Conservation (phyloP, 2,329 filamentous ascomycete genomes). For the Ophiocordyceps camponoti-rufipedis region DNA sequence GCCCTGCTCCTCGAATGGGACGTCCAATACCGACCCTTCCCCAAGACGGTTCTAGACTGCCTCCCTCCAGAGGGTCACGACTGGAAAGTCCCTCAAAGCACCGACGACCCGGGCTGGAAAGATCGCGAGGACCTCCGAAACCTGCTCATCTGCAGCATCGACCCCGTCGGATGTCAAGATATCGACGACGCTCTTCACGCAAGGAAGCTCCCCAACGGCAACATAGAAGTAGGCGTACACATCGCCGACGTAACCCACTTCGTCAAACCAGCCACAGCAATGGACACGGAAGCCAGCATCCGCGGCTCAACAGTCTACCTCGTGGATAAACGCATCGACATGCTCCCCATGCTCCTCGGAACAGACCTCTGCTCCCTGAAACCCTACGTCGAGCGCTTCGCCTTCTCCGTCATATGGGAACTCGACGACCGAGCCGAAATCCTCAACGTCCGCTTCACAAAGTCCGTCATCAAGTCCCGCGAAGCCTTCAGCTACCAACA, state of each 20-base stretch:
- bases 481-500: conserved; percentile 98
- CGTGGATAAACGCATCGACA: conserved; percentile 98
- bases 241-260: conserved; percentile 99
- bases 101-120: conserved; percentile 71
- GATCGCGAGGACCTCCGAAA: conserved; percentile 69
- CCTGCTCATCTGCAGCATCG: conserved; percentile 89
- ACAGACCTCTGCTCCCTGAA: conserved; percentile 94
- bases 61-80: conserved; percentile 79
- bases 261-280: conserved; percentile 89
- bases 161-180: conserved; percentile 89
- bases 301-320: conserved; percentile 93
- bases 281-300: conserved; percentile 89
- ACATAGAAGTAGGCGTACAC: conserved; percentile 90
- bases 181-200: conserved; percentile 96
- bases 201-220: conserved; percentile 68
- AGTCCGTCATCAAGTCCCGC: conserved; percentile 91
- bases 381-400: conserved; percentile 88
- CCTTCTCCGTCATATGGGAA: conserved; percentile 80
- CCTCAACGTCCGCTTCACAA: conserved; percentile 74
- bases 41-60: conserved; percentile 88
- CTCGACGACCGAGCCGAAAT: conserved; percentile 72
- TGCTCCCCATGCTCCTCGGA: conserved; percentile 90
- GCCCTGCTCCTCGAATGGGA: conserved; percentile 88
- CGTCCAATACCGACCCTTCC: conserved; percentile 93
- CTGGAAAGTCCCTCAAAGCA: conserved; percentile 75